Evolutionary conservation across 768 basidiomycete species (phyloP), one percentile per base, ranked within the genome.

Genomic region (Leucocoprinus birnbaumii): DNA sequence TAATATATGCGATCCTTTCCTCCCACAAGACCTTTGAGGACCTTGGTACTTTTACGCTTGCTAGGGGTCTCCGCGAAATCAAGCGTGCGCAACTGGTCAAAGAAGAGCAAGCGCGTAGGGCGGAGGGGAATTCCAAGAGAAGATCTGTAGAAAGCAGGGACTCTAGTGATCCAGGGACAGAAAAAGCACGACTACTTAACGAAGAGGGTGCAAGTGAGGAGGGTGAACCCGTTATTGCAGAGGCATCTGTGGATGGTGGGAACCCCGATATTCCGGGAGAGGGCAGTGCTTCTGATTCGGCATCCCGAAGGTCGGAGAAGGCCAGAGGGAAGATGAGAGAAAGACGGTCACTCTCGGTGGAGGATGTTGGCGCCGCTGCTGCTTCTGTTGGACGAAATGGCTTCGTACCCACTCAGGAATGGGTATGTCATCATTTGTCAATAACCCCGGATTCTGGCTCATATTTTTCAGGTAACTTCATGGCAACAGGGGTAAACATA

Each of bases 331-430:
- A 98, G 73, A 89, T 94, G 88, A 82, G 82, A 60, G 91, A 86
- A 62, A 80, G 87, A 27, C 72, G 81, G 22, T 85, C 83, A 5
- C 59, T 77, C n/a, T 74, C 78, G 31, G 73, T 83, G 16, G 40
- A 48, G 24, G 46, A 45, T 47, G 48, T 45, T 38, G 46, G 52
- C 14, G 58, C 48, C 14, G n/a, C 46, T 10, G 84, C 87, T n/a
- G 77, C 81, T 26, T 86, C 84, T 11, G 81, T 95, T 16, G 94
- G 94, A 25, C 79, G 89, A 60, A 95, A 93, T 67, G 92, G 94
- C 2, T 99, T 98, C 69, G 77, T 95, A 7, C 94, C 97, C 10
- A 97, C 94, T 2, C 92, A 97, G 67, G 93, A 94, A 83, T 99
- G 97, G 96, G 94, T 93, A 59, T 53, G 79, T 63, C n/a, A 47